Base-by-base conservation (phyloP, 2,329 filamentous ascomycete genomes). In the Stagonosporopsis vannaccii region DNA sequence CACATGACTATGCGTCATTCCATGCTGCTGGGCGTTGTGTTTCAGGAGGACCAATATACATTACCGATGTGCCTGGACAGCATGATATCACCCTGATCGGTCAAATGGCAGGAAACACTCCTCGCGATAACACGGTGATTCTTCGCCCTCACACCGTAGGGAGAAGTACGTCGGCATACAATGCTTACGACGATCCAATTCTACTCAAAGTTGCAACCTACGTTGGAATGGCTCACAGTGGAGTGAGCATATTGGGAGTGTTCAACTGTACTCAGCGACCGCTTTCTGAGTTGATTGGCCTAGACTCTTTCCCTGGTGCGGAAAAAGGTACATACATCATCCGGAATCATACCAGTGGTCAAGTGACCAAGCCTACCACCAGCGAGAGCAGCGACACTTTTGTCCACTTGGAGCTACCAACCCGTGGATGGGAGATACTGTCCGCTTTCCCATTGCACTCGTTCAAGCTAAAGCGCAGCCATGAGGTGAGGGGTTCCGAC, bases 11-110 rank as follows among this genome's bases (percentile, higher is more conserved):
- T 73, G 90, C 90, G 0, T 85, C 84, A 0, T 96, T 95, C 71
- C 95, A 99, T 66, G 95, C 91, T 4, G 94, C 95, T 1, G 93
- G 92, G 2, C 85, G 95, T 42, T 96, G 92, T 73, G 82, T 99
- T 9, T 93, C 89, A 43, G 95, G 95, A 8, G 95, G 95, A 0
- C 95, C 94, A 0, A 89, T 99, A 36, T 97, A 96, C 68, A 93
- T 99, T 72, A 98, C 94, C 0, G 95, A 99, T 75, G 84, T 87
- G 0, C 94, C 94, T 0, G 93, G 92, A 0, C 79, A 91, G 57
- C 92, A 98, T 73, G 84, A 97, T 68, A 69, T 92, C 26, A 77
- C 82, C 6, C 76, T 99, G 15, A 90, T 99, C 58, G 77, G 82
- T 25, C 88, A 96, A 72, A 93, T 98, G 83, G 92, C 90, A 0